A percentile compares a stretch with the other conserved stretches of the same genome.
Evolutionary conservation across 768 basidiomycete genomes (phyloP).

Genomic region (Dendrothele bispora): DNA sequence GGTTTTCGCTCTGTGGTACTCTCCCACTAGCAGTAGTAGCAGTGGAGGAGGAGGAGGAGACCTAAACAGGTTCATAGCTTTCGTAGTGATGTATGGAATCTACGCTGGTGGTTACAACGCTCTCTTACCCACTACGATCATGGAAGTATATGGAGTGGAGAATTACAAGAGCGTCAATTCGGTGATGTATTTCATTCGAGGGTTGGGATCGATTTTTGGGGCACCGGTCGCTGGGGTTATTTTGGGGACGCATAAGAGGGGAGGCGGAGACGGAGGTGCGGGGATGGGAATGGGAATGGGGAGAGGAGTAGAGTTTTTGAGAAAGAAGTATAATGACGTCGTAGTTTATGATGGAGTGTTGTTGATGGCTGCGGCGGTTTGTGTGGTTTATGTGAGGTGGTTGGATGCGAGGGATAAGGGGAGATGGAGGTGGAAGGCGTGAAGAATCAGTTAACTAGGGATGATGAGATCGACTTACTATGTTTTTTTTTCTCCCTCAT

Average conservation of each 20-base stretch:
- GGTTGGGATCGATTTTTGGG: constrained; percentile 38
- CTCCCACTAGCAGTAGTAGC: too few species aligned
- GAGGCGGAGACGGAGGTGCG: constrained; percentile 6
- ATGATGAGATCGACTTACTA: too few species aligned
- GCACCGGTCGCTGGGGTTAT: constrained; percentile 43
- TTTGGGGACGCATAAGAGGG: constrained; percentile 31
- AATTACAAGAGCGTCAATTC: constrained; percentile 43
- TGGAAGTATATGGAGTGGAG: constrained; percentile 42
- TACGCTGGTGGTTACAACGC: constrained; percentile 46
- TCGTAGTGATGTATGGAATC: constrained; percentile 41
- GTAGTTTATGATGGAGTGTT: constrained; percentile 37
- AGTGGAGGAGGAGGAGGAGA: too few species aligned
- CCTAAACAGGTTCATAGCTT: constrained; percentile 37
- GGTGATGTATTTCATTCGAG: constrained; percentile 41
- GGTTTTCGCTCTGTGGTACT: constrained; percentile 42
- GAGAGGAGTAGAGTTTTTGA: constrained; percentile 13
- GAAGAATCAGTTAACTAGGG: too few species aligned
- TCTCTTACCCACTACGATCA: constrained; percentile 41
- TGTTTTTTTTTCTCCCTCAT: too few species aligned
- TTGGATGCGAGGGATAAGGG: constrained; percentile 41
- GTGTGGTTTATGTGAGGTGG: constrained; percentile 41
- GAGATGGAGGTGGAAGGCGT: constrained; percentile 41
- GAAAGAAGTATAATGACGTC: constrained; percentile 34
- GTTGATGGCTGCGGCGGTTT: constrained; percentile 34
- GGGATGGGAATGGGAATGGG: background rate